These are phyloP conservation scores for Vigna radiata DNA, from an alignment of 306 rosid genomes.

Conservation along the genomic window DNA sequence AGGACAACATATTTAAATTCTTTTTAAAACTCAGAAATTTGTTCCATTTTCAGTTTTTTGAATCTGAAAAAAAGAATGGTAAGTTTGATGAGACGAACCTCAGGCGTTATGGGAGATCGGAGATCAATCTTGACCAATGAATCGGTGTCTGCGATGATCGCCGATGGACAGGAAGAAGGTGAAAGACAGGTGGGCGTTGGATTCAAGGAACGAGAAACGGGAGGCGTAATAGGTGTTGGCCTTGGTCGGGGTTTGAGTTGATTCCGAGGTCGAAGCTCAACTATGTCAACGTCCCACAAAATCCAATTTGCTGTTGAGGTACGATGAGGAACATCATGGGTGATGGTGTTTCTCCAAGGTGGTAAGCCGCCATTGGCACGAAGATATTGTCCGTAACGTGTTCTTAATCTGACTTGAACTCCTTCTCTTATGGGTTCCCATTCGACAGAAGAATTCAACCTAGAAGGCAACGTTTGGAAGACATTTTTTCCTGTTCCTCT, in stretches of 20 bases:
- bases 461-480: constrained; percentile 62
- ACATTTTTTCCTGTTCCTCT: constrained; percentile 80
- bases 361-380: constrained; percentile 87
- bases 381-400: constrained; percentile 73
- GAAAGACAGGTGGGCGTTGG: neutral
- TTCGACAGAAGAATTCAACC: constrained; percentile 79
- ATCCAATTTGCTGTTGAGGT: constrained; percentile 73
- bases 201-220: constrained; percentile 2
- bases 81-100: constrained; percentile 54
- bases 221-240: constrained; percentile 43
- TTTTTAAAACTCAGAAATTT: neutral
- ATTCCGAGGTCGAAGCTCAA: constrained; percentile 45
- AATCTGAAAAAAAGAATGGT: neutral
- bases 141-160: neutral
- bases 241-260: constrained; percentile 23
- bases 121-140: constrained; percentile 52
- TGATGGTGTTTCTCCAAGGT: constrained; percentile 87
- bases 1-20: too few relatives aligned
- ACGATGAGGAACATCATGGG: constrained; percentile 78
- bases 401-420: constrained; percentile 66
- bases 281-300: constrained; percentile 81
- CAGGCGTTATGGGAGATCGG: constrained; percentile 31
- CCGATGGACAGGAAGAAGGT: neutral
- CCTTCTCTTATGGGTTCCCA: constrained; percentile 93
- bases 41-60: neutral